Base-by-base conservation (phyloP, 768 basidiomycete genomes). In the Amanita jacksonii region DNA sequence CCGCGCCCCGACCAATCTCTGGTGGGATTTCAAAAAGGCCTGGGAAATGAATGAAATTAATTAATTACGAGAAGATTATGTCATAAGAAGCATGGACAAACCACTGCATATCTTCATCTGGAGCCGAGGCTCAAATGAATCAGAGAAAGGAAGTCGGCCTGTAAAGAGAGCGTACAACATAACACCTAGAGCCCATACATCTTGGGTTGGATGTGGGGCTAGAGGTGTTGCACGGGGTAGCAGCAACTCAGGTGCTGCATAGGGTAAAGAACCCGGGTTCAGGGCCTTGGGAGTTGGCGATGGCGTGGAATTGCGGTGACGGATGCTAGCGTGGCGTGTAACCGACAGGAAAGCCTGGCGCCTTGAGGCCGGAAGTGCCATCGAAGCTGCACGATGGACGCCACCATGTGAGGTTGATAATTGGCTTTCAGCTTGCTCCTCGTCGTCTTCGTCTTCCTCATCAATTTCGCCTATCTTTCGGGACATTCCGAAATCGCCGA, bases 151-250 rank as follows among this genome's bases (percentile, higher is more conserved):
- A 5, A 98, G 67, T n/a, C 70, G 67, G 2, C 91, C 91, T 0
- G 80, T 81, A 15, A 98, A 71, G 1, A 99, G 68, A 6, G 83
- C 79, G 57, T 91, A 88, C 1, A 99, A 77, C 50, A 96, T 73
- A 43, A 92, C 80, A 0, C 96, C 96, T 2, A 97, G 65, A 0
- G 96, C 92, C 96, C 96, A 99, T 22, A 98, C 81, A 51, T 99
- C 96, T 56, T 92, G 88, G 0, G 86, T 78, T 2, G 91, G 83
- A 52, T 77, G 64, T 0, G 75, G 72, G 34, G 58, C 60, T 5
- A 67, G 52, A 0, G 64, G 55, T 23, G 64, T 56, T 2, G 63
- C 59, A 41, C 74, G 76, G 38, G 36, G 44, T 0, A 78, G 68
- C 2, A 96, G 71, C 3, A 96, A 73, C 57, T 97, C 92, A 4